phyloP scores from a whole-genome alignment of 768 basidiomycete species.

The Mrakia frigida region DNA sequence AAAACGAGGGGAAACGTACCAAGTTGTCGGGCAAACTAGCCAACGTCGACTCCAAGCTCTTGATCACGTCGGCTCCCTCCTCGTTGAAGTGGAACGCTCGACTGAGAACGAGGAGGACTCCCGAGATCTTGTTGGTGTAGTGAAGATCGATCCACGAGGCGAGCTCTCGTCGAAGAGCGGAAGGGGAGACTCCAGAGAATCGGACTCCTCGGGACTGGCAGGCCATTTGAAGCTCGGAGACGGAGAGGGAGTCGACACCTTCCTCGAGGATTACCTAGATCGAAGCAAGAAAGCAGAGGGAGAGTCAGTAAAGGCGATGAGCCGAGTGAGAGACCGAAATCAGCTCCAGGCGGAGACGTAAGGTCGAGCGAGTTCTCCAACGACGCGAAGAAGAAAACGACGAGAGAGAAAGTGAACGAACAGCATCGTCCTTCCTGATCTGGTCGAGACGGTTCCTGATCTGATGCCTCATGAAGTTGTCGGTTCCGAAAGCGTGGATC shows the following conservation, averaged over 20 bases:
- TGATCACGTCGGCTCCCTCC: constrained; percentile 77
- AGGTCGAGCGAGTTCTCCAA: neutral
- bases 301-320: neutral
- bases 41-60: constrained; percentile 80
- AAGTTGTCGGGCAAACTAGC: constrained; percentile 89
- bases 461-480: constrained; percentile 91
- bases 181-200: constrained; percentile 78
- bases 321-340: too few relatives aligned
- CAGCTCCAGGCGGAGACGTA: too few relatives aligned
- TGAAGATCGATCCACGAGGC: constrained; percentile 89
- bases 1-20: constrained; percentile 52
- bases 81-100: constrained; percentile 93
- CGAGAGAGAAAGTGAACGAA: constrained; percentile 33
- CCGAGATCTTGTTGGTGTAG: constrained; percentile 82
- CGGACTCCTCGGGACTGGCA: constrained; percentile 92
- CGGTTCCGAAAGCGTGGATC: constrained; percentile 95
- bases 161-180: constrained; percentile 81
- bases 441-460: constrained; percentile 76
- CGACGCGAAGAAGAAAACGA: neutral
- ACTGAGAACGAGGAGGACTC: constrained; percentile 87
- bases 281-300: neutral
- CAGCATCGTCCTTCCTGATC: constrained; percentile 79
- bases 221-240: constrained; percentile 82
- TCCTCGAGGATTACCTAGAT: constrained; percentile 72
- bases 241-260: constrained; percentile 85